Evolutionary conservation across 495 filamentous ascomycete genomes (phyloP), one percentile per base, ranked within the genome.

Genomic region (Parmelia sp.): DNA sequence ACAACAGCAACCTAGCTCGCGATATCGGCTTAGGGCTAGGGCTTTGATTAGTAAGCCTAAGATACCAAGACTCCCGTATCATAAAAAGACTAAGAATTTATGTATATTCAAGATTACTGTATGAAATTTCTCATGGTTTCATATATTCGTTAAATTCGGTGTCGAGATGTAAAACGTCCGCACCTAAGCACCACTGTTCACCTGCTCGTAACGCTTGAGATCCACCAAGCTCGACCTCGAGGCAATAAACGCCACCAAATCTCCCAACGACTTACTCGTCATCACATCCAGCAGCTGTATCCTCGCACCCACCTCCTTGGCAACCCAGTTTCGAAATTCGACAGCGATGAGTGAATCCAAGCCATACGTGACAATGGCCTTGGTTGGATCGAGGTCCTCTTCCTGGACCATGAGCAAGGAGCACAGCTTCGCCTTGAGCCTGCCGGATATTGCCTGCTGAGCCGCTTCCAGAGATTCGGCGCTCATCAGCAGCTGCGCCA

Each of bases 281-380:
- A 25, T 59, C 33, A 59, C 14, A 27, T 44, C 57, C 5, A 59
- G 6, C 17, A 37, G 19, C 10, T 29, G 25, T 9, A 60, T n/a
- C 64, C 60, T 23, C 61, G 65, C 69, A 70, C 68, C 53, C 59
- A 40, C 57, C 14, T 57, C 61, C 33, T 17, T 19, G 17, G 27
- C 39, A 27, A 45, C 3, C 29, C 23, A 36, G 42, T 49, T 47
- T 39, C 35, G 45, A 44, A 58, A 58, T 62, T n/a, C 62, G 31
- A 55, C 59, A 49, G 53, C 51, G 47, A 39, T 31, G 14, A 59
- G 57, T 15, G 59, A 53, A 44, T 29, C 36, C 49, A 44, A 19
- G 4, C 40, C 44, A 10, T 45, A 45, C 21, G 21, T n/a, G 21
- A n/a, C 5, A 21, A 45, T 5, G 4, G 44, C 19, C 21, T 45